A percentile compares a stretch with the other conserved stretches of the same genome.
phyloP scores from a whole-genome alignment of 1,139 yeast genomes.

The Yamadazyma trypodendri region DNA sequence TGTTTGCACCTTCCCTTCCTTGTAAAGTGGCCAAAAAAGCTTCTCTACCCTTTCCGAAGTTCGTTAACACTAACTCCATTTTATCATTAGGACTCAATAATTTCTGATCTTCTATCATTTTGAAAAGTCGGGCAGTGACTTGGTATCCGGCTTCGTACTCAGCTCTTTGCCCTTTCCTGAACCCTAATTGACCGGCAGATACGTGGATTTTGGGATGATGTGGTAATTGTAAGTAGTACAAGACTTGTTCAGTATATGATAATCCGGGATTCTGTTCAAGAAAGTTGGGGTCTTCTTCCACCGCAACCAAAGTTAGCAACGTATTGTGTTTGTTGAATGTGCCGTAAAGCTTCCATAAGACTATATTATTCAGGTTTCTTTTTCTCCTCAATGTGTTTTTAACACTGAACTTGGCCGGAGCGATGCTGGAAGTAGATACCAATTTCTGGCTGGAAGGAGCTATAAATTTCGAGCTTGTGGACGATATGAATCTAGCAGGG shows the following conservation, averaged over 20 bases:
- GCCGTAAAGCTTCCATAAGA: constrained; percentile 73
- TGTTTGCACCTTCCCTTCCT: constrained; percentile 81
- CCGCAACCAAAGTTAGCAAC: constrained; percentile 71
- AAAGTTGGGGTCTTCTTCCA: constrained; percentile 62
- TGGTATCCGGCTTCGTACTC: constrained; percentile 96
- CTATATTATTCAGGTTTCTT: constrained; percentile 18
- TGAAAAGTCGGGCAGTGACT: constrained; percentile 71
- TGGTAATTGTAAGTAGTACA: constrained; percentile 77
- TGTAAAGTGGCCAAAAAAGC: constrained; percentile 82
- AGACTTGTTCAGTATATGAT: constrained; percentile 70
- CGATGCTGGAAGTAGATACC: neutral
- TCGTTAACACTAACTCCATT: constrained; percentile 72
- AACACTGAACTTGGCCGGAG: constrained; percentile 1
- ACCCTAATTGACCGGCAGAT: constrained; percentile 73
- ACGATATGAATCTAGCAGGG: neutral
- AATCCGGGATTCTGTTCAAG: constrained; percentile 54
- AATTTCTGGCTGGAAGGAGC: neutral
- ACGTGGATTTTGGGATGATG: constrained; percentile 69
- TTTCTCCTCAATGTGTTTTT: constrained; percentile 3
- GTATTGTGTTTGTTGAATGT: constrained; percentile 82
- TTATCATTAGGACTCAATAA: constrained; percentile 51
- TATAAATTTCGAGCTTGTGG: neutral
- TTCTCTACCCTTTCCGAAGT: constrained; percentile 86
- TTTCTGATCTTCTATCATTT: constrained; percentile 61
- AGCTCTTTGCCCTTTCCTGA: constrained; percentile 77